Base-by-base conservation (phyloP, 371 early-diverging fungal genomes). In the Umbelopsis sp. region DNA sequence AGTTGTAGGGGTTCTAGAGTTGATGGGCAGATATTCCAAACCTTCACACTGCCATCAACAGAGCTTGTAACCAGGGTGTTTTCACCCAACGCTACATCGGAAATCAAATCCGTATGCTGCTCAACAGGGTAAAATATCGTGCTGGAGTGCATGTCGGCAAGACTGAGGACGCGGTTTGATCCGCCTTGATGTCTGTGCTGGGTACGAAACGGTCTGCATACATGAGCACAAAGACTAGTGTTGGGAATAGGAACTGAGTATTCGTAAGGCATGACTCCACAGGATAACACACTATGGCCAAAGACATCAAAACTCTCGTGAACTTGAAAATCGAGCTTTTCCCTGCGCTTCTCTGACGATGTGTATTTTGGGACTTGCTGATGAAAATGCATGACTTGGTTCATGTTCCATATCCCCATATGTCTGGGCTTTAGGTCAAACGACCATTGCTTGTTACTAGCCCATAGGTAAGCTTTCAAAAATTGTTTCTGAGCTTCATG, bases 221-320 rank as follows among this genome's bases (percentile, higher is more conserved):
- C n/a, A 35, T 57, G 57, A 35, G 57, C 57, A 29, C 57, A 57
- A 57, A 57, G 57, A 35, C 18, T 8, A 11, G 57, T 29, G 29
- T 57, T 57, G 12, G 57, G 57, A n/a, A 57, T 57, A 4, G 57
- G 57, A 5, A 57, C 35, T 11, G 35, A 57, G 32, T 35, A 35
- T n/a, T 57, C 57, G 9, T 57, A 57, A 12, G 57, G 57, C 35
- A 57, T 57, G 7, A 37, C 35, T 35, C 57, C 57, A 35, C 57
- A 57, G 35, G n/a, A 57, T 3, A 57, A 10, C 35, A 29, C 35
- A 5, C 29, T 35, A 3, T 11, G 12, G 8, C 57, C 35, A 57
- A 25, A 57, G 12, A 10, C 14, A 18, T 25, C 10, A 57, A 35
- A 57, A 14, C n/a, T 18, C 6, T 29, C 35, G 4, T 12, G 35